Conservation (phyloP, 208 protist genomes). For the Trypanosoma conorhini region DNA sequence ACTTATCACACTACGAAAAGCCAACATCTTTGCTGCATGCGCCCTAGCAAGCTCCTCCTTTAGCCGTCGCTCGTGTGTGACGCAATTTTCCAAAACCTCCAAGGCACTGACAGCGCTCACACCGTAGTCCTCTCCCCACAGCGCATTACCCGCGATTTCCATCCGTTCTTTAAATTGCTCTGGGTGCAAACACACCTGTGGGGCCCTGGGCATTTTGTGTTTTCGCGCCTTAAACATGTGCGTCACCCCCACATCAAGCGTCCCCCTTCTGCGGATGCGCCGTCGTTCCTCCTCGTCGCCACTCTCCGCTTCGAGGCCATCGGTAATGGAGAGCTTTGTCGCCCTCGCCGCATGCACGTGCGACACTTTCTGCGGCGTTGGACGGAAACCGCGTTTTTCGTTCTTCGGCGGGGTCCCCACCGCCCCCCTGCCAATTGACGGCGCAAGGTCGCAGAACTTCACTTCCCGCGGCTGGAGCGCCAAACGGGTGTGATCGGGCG, state of each 20-base stretch:
- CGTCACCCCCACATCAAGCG: background rate
- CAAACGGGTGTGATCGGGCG: conserved; percentile 18
- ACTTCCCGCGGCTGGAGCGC: conserved; percentile 60
- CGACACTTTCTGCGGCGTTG: conserved; percentile 19
- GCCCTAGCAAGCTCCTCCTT: conserved; percentile 59
- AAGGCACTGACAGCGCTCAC: conserved; percentile 50
- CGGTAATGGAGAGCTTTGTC: background rate
- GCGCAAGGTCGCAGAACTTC: conserved; percentile 40
- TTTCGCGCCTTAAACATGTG: conserved; percentile 2
- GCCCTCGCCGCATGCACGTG: background rate
- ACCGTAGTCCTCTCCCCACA: conserved; percentile 40
- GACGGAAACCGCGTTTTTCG: conserved; percentile 28
- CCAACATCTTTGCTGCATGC: conserved; percentile 50
- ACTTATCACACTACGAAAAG: conserved; percentile 67
- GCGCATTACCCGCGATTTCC: conserved; percentile 80
- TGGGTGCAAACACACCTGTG: background rate
- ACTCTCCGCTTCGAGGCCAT: conserved; percentile 24
- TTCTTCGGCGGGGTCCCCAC: conserved; percentile 13
- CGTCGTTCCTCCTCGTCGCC: conserved; percentile 28
- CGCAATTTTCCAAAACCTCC: conserved; percentile 54
- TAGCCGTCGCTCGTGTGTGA: conserved; percentile 53
- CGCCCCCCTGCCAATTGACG: background rate
- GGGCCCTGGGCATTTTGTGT: background rate
- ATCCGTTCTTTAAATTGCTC: conserved; percentile 35
- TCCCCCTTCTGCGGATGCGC: conserved; percentile 10